phyloP scores from a whole-genome alignment of 257 asterid genomes.

The Scutellaria barbata region DNA sequence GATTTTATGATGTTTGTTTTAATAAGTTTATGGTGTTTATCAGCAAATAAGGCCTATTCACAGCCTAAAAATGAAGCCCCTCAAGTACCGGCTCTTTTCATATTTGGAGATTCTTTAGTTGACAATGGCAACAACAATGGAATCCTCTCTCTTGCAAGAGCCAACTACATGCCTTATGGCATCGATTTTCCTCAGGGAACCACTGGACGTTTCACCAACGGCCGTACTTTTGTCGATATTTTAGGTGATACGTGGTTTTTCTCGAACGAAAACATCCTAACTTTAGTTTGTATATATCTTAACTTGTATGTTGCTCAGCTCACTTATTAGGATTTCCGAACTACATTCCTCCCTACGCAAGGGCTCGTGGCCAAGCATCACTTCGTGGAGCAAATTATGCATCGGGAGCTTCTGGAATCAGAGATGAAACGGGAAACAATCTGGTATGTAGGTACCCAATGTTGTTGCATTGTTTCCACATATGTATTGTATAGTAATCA shows the following conservation, averaged over 20 bases:
- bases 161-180: constrained; percentile 87
- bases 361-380: constrained; percentile 57
- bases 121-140: constrained; percentile 91
- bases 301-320: constrained; percentile 50
- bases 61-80: constrained; percentile 30
- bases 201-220: constrained; percentile 89
- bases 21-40: constrained; percentile 37
- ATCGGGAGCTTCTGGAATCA: constrained; percentile 90
- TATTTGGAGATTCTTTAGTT: constrained; percentile 88
- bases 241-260: constrained; percentile 48
- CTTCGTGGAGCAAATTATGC: constrained; percentile 80
- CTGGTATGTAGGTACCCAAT: constrained; percentile 45
- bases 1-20: constrained; percentile 38
- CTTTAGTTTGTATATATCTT: no score
- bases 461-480: not conserved
- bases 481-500: not conserved
- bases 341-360: constrained; percentile 74
- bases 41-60: constrained; percentile 43
- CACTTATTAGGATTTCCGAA: constrained; percentile 74
- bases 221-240: constrained; percentile 80
- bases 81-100: constrained; percentile 73
- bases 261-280: no score
- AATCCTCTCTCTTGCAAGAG: constrained; percentile 73
- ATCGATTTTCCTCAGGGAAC: constrained; percentile 78
- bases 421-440: constrained; percentile 93